Conservation (phyloP, 164 flowering plant genomes). For the Vitis rotundifolia region DNA sequence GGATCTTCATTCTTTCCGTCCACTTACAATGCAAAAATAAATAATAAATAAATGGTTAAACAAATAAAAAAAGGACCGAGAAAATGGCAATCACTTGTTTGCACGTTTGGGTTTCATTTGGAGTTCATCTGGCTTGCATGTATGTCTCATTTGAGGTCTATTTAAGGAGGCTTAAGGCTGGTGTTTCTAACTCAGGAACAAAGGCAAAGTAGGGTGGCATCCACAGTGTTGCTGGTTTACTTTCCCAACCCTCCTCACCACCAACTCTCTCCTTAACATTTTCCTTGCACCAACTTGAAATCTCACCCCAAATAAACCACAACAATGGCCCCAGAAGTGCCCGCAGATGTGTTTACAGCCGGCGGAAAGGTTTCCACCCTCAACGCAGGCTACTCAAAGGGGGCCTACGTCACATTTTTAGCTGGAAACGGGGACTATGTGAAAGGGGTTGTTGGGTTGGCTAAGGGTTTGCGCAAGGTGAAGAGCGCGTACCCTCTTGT, state of each 20-base stretch:
- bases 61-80: not conserved
- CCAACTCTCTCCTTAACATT: not conserved
- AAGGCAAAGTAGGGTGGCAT: constrained; percentile 27
- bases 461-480: constrained; percentile 58
- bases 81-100: not conserved
- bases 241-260: constrained; percentile 24
- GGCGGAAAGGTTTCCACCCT: constrained; percentile 29
- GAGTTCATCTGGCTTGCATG: constrained; percentile 31
- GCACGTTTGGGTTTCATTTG: constrained; percentile 35
- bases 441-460: constrained; percentile 65
- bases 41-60: too few relatives aligned
- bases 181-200: constrained; percentile 27
- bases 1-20: too few relatives aligned
- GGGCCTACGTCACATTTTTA: constrained; percentile 61
- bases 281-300: not conserved
- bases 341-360: constrained; percentile 20
- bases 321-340: constrained; percentile 45
- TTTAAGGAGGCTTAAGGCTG: constrained; percentile 23
- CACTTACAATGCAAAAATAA: too few relatives aligned
- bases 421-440: constrained; percentile 68
- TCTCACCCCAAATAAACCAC: not conserved
- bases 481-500: constrained; percentile 57
- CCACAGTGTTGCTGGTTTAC: constrained; percentile 20
- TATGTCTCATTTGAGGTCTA: constrained; percentile 29
- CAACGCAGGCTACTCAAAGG: constrained; percentile 31